phyloP scores from a whole-genome alignment of 2,329 filamentous ascomycete species.

The Tolypocladium inflatum region DNA sequence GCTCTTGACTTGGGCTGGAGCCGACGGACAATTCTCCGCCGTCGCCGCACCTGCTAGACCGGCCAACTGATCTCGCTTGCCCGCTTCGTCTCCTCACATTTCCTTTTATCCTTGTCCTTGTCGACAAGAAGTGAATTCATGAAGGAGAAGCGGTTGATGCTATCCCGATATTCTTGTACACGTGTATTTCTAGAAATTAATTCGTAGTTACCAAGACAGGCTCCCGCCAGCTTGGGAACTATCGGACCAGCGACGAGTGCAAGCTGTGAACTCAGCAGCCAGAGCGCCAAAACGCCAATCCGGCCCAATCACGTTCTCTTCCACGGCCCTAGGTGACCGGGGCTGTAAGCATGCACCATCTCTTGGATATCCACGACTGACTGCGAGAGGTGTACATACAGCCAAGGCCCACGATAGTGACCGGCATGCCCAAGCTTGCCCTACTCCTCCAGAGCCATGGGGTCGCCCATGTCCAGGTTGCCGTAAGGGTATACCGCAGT shows the following conservation, averaged over 20 bases:
- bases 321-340: background rate
- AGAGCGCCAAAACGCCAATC: too few species aligned
- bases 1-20: constrained; percentile 60
- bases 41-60: constrained; percentile 28
- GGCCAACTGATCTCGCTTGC: background rate
- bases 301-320: too few species aligned
- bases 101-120: too few species aligned
- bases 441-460: background rate
- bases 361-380: background rate
- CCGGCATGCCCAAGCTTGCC: background rate
- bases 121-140: too few species aligned
- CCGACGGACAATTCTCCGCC: constrained; percentile 66
- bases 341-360: background rate
- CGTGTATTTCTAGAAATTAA: too few species aligned
- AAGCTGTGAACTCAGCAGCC: too few species aligned
- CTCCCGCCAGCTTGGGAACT: too few species aligned
- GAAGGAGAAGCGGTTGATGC: too few species aligned
- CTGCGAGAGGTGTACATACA: background rate
- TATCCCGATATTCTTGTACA: too few species aligned
- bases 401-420: too few species aligned
- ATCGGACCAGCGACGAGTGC: too few species aligned
- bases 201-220: too few species aligned
- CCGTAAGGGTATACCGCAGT: background rate
- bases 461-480: background rate
- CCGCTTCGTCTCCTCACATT: background rate